Evolutionary conservation across 257 asterid species (phyloP).

Genomic region (Petunia secreta): DNA sequence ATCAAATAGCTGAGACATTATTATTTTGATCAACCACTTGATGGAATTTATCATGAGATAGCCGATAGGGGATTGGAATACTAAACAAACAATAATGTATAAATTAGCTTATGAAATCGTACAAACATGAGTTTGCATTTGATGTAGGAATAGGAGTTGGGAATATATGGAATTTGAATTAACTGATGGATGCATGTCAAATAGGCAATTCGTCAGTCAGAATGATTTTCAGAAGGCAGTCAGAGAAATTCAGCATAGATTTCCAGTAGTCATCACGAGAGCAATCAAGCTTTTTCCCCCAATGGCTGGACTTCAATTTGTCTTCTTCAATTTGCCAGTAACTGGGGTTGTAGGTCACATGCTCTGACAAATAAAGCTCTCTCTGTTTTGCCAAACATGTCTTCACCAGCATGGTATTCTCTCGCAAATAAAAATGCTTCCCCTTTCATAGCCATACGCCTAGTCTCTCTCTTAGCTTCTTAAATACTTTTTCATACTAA

Average conservation of each 20-base stretch:
- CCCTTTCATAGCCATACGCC: too few relatives aligned
- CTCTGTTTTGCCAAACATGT: background rate
- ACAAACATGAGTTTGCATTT: too few relatives aligned
- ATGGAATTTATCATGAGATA: too few relatives aligned
- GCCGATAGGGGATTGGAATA: too few relatives aligned
- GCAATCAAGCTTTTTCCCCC: background rate
- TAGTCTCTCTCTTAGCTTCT: too few relatives aligned
- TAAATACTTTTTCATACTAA: too few relatives aligned
- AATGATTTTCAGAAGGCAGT: background rate
- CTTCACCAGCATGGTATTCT: too few relatives aligned
- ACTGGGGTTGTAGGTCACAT: constrained; percentile 43
- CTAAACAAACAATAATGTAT: too few relatives aligned
- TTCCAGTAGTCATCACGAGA: constrained; percentile 48
- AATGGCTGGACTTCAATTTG: constrained; percentile 32
- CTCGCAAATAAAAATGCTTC: too few relatives aligned
- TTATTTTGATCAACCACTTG: too few relatives aligned
- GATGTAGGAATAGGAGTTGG: background rate
- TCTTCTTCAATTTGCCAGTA: constrained; percentile 33
- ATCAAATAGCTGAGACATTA: too few relatives aligned
- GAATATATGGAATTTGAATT: background rate
- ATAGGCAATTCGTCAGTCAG: background rate
- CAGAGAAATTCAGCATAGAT: constrained; percentile 27
- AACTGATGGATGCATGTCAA: constrained; percentile 24
- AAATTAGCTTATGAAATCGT: too few relatives aligned
- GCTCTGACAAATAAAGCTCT: constrained; percentile 32